Evolutionary conservation across 2,329 filamentous ascomycete species (phyloP).

Genomic region (Talaromyces marneffei): DNA sequence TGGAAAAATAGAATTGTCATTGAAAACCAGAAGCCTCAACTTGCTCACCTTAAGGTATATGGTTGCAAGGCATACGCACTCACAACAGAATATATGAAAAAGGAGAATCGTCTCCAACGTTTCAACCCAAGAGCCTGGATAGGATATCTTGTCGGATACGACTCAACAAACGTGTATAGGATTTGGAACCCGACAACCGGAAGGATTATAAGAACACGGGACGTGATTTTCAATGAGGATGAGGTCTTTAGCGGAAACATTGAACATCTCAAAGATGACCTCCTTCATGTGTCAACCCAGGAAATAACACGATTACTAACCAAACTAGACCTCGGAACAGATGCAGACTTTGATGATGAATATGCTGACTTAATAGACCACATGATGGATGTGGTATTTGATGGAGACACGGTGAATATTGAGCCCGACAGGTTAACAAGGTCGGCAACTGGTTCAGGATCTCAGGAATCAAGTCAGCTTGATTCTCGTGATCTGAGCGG

Average conservation of each 20-base stretch:
- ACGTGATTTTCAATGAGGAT: constrained; percentile 4
- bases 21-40: neutral
- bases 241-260: neutral
- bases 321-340: neutral
- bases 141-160: constrained; percentile 5
- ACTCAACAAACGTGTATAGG: constrained; percentile 1
- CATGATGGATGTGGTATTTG: neutral
- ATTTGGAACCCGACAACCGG: constrained; percentile 4
- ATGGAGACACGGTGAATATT: neutral
- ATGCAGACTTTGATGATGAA: neutral
- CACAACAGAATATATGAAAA: neutral
- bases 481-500: neutral
- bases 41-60: neutral
- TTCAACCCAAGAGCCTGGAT: constrained; percentile 10
- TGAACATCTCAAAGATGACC: neutral
- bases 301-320: neutral
- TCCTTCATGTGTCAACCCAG: neutral
- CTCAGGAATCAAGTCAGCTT: neutral
- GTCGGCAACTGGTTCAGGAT: neutral
- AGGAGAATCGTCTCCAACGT: neutral
- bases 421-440: neutral
- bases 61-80: no score
- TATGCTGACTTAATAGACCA: neutral
- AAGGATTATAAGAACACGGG: neutral
- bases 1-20: neutral